Evolutionary conservation across 805 yeast genomes (phyloP).

Genomic region (Ogataea methylovora): DNA sequence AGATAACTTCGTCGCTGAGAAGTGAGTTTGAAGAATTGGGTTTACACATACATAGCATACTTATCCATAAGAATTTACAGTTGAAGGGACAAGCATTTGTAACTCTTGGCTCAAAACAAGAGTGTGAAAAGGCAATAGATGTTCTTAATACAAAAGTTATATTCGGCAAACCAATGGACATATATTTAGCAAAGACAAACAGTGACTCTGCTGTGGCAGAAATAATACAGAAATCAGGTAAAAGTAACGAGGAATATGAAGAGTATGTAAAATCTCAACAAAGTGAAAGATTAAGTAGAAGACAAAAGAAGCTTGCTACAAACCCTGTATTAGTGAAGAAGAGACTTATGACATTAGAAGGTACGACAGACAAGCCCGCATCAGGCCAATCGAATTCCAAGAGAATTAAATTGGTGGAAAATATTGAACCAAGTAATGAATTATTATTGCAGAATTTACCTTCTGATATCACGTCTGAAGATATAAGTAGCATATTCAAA

Average conservation of each 20-base stretch:
- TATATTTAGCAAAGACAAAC: conserved; percentile 34
- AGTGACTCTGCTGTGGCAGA: conserved; percentile 30
- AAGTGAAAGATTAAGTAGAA: conserved; percentile 14
- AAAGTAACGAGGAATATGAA: conserved; percentile 11
- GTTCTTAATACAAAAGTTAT: conserved; percentile 32
- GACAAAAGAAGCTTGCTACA: conserved; percentile 3
- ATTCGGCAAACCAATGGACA: conserved; percentile 40
- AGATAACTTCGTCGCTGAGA: conserved; percentile 36
- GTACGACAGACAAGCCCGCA: too few relatives aligned
- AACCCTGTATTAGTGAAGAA: conserved; percentile 7
- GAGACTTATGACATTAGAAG: conserved; percentile 4
- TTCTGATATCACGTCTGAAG: conserved; percentile 27
- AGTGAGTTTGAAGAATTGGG: conserved; percentile 41
- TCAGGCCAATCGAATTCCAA: conserved; percentile 3
- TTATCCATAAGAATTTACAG: conserved; percentile 52
- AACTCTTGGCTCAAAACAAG: conserved; percentile 35
- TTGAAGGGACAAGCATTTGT: conserved; percentile 83
- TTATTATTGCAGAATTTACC: conserved; percentile 65
- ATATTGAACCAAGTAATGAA: conserved; percentile 55
- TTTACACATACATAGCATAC: conserved; percentile 34
- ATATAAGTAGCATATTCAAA: conserved; percentile 39
- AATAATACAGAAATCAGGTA: conserved; percentile 3
- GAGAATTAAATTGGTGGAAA: conserved; percentile 16
- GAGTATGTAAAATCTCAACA: conserved; percentile 12
- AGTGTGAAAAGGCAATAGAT: conserved; percentile 40